Evolutionary conservation across 75 land plant species (phyloP), one percentile per base, ranked within the genome.

Genomic region (Pinus tabuliformis): DNA sequence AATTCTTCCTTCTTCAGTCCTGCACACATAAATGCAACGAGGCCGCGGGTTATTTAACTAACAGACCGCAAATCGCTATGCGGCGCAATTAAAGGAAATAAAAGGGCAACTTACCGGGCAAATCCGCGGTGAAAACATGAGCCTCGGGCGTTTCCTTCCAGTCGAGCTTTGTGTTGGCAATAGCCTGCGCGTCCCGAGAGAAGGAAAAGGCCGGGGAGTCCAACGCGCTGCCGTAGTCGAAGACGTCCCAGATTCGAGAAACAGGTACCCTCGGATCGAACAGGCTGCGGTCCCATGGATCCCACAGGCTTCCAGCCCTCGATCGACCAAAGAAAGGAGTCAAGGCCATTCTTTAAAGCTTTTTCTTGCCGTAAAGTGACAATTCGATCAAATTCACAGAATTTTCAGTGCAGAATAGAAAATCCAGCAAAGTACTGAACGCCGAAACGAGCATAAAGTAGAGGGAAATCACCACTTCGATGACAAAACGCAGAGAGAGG

Each of bases 121-220:
- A 63, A 58, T 88, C 90, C 52, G 78, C 88, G 45, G 56, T 76
- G 82, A 88, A 78, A 64, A 86, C 73, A 36, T 88, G 90, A n/a
- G 84, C 82, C 20, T 72, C 70, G 49, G 77, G 84, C 7, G 89
- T 88, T 73, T 88, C 87, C 30, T 77, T 77, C 90, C 90, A 88
- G 68, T 88, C 90, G 28, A 86, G 81, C 36, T 54, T 56, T 24
- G 84, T 78, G 71, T 74, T 73, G 60, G 84, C 81, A n/a, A 87
- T 24, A 56, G 87, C 84, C 62, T 63, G 24, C 62, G 76, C 24
- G 56, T 87, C 86, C 33, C 9, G 8, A 1, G 63, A 62, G 33
- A 62, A 62, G 7, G 63, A 26, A 62, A 26, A 62, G 63, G 28
- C 24, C 2, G 28, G 63, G 7, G 8, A 6, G 49, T 45, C 49